Evolutionary conservation across 345 rosid species (phyloP), one percentile per base, ranked within the genome.

Genomic region (Salix udensis): DNA sequence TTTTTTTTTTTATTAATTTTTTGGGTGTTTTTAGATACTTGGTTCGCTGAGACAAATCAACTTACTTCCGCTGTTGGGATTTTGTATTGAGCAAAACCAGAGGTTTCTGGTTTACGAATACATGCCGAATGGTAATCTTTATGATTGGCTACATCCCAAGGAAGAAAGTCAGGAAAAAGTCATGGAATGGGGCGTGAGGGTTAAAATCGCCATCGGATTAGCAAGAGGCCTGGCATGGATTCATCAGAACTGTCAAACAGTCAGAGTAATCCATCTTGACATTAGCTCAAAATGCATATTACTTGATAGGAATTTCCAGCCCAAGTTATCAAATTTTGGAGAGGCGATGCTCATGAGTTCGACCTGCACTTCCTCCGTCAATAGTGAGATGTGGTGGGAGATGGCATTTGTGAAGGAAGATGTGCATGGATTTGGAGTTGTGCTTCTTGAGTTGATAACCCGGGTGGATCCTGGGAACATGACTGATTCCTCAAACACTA

Each of bases 141-240:
- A 70, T 34, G 75, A 81, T 36, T 44, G 50, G 26, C 53, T 82
- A 74, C 80, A 81, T 74, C 58, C 50, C 2, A 64, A 11, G 18
- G 44, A 40, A 40, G 70, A 70, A 50, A 68, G 58, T 9, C 15
- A 16, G 21, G 18, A 12, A 70, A 23, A 28, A 24, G 6, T 28
- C 18, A 26, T 81, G 81, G 79, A 79, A 2, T 85, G 83, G 87
- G 80, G 74, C 21, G 13, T 68, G 39, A 74, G 85, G 71, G 73
- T 72, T n/a, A 82, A 60, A 77, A 73, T 80, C 31, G 82, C 68
- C 0, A 48, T 68, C 14, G 80, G 83, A 4, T 18, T 76, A 50
- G 85, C 85, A 36, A 79, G 74, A 78, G 85, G 85, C 13, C 76
- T 85, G 65, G 78, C 87, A 9, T 85, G 87, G 85, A 76, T 85